A percentile compares a stretch with the other conserved stretches of the same genome.
These are phyloP conservation scores for Amylocarpus encephaloides DNA, from an alignment of 2,329 filamentous ascomycete genomes.

Conservation along the genomic window DNA sequence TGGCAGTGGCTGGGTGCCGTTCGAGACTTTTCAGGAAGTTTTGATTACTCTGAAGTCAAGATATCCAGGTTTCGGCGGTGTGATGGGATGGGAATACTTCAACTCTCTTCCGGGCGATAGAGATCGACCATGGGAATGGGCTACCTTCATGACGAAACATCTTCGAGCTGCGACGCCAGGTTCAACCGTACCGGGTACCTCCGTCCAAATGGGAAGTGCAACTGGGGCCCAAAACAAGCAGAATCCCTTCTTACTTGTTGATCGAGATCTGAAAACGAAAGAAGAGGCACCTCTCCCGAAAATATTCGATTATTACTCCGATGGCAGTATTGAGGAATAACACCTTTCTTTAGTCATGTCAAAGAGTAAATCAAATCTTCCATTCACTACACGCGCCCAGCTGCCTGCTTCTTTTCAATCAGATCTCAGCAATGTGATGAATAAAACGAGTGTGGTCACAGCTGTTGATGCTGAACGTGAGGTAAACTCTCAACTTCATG, in stretches of 20 bases:
- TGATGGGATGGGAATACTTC: conserved; percentile 96
- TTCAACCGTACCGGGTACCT: background rate
- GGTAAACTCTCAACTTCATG: background rate
- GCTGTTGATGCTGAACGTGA: background rate
- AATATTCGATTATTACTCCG: conserved; percentile 26
- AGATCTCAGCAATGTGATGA: too few species aligned
- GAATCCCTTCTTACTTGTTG: conserved; percentile 15
- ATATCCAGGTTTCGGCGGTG: conserved; percentile 70
- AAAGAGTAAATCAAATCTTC: too few species aligned
- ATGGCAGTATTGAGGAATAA: conserved; percentile 21
- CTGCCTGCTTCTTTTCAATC: background rate
- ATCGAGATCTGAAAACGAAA: conserved; percentile 14
- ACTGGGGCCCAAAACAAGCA: conserved; percentile 2
- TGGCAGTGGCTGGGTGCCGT: conserved; percentile 59
- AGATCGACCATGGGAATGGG: conserved; percentile 71
- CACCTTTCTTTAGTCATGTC: background rate
- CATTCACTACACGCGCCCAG: background rate
- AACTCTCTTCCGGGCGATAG: conserved; percentile 64
- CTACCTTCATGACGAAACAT: conserved; percentile 48
- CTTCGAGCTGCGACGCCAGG: conserved; percentile 11
- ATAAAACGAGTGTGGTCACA: background rate
- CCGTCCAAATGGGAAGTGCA: background rate
- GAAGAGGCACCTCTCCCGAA: conserved; percentile 23
- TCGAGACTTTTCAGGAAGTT: conserved; percentile 49
- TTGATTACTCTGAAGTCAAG: conserved; percentile 49